A percentile compares a stretch with the other conserved stretches of the same genome.
These are phyloP conservation scores for Myriosclerotinia duriaeana DNA, from an alignment of 2,329 filamentous ascomycete species.

Conservation along the genomic window DNA sequence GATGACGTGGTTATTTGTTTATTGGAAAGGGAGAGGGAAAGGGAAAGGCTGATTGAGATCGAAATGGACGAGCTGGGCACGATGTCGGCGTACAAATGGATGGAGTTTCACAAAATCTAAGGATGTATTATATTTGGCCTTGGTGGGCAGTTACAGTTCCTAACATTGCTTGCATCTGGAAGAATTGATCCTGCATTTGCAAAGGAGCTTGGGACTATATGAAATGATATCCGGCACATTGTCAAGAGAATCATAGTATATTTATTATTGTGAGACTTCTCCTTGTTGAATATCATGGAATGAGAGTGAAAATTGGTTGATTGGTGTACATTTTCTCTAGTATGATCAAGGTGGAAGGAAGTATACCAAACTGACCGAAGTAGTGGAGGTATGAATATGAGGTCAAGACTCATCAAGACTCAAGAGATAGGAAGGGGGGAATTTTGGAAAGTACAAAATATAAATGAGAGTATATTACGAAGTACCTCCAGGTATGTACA, in stretches of 20 bases:
- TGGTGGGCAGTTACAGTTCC: conserved; percentile 12
- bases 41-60: neutral
- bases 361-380: too few species aligned
- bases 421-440: too few species aligned
- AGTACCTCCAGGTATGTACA: too few species aligned
- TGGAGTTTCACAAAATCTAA: conserved; percentile 20
- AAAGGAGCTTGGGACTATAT: neutral
- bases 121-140: conserved; percentile 25
- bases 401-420: too few species aligned
- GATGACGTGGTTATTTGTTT: neutral
- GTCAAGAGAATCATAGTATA: neutral
- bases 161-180: conserved; percentile 7
- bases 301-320: too few species aligned
- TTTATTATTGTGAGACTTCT: too few species aligned
- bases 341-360: too few species aligned
- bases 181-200: conserved; percentile 3
- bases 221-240: conserved; percentile 16
- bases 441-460: too few species aligned
- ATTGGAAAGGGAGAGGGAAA: neutral
- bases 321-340: too few species aligned
- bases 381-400: too few species aligned
- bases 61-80: conserved; percentile 7
- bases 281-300: too few species aligned
- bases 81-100: conserved; percentile 20
- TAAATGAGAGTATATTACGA: too few species aligned